These are phyloP conservation scores for Raphidocelis subcapitata DNA, from an alignment of 139 green algal genomes.

Conservation along the genomic window DNA sequence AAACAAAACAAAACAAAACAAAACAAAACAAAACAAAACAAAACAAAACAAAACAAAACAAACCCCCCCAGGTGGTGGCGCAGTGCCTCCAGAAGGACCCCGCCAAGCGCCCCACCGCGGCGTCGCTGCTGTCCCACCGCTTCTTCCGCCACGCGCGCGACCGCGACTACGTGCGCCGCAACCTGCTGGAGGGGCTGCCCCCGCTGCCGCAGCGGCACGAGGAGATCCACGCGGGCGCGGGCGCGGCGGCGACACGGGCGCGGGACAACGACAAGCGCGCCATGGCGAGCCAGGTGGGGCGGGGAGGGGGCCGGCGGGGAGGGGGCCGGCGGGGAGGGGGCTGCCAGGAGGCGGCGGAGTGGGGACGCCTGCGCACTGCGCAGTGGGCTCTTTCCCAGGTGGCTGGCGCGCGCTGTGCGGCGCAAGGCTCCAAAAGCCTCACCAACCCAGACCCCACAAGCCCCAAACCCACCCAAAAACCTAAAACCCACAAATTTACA, in stretches of 20 bases:
- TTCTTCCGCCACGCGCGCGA: slow-evolving; percentile 34
- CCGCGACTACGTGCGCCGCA: slow-evolving; percentile 27
- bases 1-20: not conserved
- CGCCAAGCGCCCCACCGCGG: slow-evolving; percentile 78
- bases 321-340: too few relatives aligned
- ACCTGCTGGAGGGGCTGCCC: slow-evolving; percentile 34
- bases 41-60: slow-evolving; percentile 22
- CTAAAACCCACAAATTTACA: not conserved
- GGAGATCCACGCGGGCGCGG: slow-evolving; percentile 24
- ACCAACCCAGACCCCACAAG: not conserved
- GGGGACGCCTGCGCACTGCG: not conserved
- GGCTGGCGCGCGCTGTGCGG: not conserved
- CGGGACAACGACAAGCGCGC: not conserved
- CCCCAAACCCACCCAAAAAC: not conserved
- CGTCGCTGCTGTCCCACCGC: slow-evolving; percentile 86
- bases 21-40: not conserved
- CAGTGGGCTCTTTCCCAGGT: not conserved
- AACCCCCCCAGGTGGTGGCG: slow-evolving; percentile 87
- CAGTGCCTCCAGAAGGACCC: slow-evolving; percentile 97
- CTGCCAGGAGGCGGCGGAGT: not conserved
- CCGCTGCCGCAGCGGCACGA: slow-evolving; percentile 29
- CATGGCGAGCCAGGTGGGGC: not conserved
- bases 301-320: not conserved
- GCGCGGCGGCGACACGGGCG: slow-evolving; percentile 1
- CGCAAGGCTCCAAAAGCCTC: not conserved